phyloP scores from a whole-genome alignment of 148 eudicot genomes.

The Nepenthes gracilis region DNA sequence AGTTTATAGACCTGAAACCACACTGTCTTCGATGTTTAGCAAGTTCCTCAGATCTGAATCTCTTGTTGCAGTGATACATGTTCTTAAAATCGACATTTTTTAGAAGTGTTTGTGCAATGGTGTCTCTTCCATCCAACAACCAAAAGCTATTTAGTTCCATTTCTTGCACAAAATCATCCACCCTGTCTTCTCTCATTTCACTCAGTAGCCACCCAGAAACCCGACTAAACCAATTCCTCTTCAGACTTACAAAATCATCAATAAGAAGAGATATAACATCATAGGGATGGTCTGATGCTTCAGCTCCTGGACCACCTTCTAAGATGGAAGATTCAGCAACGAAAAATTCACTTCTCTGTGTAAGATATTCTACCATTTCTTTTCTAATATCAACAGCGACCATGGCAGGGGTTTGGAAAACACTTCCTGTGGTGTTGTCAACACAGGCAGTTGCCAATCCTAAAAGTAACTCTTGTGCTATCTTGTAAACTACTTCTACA shows the following conservation, averaged over 20 bases:
- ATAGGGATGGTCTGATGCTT: conserved; percentile 48
- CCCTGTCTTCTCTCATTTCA: conserved; percentile 77
- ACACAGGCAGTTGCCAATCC: conserved; percentile 91
- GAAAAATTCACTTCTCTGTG: conserved; percentile 55
- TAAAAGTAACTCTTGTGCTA: conserved; percentile 61
- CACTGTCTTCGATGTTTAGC: conserved; percentile 43
- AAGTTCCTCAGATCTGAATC: conserved; percentile 48
- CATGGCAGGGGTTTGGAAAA: conserved; percentile 62
- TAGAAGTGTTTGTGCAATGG: conserved; percentile 53
- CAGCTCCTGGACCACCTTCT: conserved; percentile 43
- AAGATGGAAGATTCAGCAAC: conserved; percentile 71
- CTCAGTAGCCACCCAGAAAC: conserved; percentile 85
- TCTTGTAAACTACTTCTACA: conserved; percentile 58
- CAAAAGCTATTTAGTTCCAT: conserved; percentile 90
- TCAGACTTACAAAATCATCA: conserved; percentile 59
- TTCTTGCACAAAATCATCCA: conserved; percentile 86
- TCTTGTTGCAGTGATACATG: conserved; percentile 57
- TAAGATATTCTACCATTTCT: conserved; percentile 78
- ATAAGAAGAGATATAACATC: conserved; percentile 62
- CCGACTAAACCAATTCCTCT: conserved; percentile 63
- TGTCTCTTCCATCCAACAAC: conserved; percentile 72
- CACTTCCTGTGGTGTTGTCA: conserved; percentile 81
- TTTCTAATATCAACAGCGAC: conserved; percentile 77
- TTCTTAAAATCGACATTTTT: conserved; percentile 75
- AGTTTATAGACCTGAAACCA: conserved; percentile 58